A percentile compares a stretch with the other conserved stretches of the same genome.
phyloP scores from a whole-genome alignment of 306 rosid genomes.

The Senna tora region DNA sequence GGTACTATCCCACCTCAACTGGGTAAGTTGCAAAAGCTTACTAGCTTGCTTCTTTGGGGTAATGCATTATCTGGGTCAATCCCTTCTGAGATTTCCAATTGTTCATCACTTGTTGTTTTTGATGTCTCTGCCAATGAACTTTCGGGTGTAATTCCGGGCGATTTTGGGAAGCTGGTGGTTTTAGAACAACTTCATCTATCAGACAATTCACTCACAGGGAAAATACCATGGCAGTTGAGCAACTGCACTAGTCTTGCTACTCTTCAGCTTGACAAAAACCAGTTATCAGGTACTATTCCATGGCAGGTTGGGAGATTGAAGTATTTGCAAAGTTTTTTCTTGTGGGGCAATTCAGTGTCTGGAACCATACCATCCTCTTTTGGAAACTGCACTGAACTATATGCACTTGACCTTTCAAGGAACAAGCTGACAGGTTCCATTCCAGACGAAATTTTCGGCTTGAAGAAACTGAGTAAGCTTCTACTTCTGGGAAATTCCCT shows the following conservation, averaged over 20 bases:
- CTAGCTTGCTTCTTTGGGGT: constrained; percentile 82
- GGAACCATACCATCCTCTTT: constrained; percentile 87
- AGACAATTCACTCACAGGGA: constrained; percentile 70
- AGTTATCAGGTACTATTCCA: constrained; percentile 87
- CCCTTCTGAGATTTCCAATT: constrained; percentile 79
- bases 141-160: constrained; percentile 72
- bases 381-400: constrained; percentile 89
- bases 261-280: constrained; percentile 93
- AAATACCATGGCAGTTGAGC: constrained; percentile 80
- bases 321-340: constrained; percentile 72
- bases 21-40: constrained; percentile 81
- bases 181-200: constrained; percentile 93
- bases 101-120: constrained; percentile 81
- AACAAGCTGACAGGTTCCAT: constrained; percentile 88
- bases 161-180: constrained; percentile 75
- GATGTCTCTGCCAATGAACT: constrained; percentile 84
- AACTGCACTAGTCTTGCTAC: constrained; percentile 89
- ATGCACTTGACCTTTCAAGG: constrained; percentile 93
- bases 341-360: constrained; percentile 91
- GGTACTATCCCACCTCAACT: constrained; percentile 77
- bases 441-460: constrained; percentile 87
- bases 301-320: constrained; percentile 77
- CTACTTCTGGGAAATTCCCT: constrained; percentile 89
- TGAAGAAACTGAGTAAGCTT: constrained; percentile 94
- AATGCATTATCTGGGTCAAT: constrained; percentile 76